Conservation (phyloP, 2,329 filamentous ascomycete species). For the Pseudogymnoascus sp. region DNA sequence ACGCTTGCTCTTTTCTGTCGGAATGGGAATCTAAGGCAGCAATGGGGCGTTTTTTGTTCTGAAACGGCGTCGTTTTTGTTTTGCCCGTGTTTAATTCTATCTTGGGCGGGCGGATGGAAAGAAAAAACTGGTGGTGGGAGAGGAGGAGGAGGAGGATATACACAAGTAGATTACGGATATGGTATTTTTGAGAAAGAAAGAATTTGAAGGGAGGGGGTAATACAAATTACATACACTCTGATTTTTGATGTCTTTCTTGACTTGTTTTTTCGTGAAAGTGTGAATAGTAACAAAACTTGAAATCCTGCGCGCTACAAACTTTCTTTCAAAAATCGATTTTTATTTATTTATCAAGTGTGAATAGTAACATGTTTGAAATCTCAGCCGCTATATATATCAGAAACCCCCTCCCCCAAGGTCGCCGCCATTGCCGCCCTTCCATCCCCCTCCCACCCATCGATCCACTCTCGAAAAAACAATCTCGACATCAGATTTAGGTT, state of each 20-base stretch:
- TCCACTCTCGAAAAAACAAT: background rate
- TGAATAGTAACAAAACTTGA: background rate
- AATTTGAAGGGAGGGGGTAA: background rate
- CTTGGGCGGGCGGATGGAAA: background rate
- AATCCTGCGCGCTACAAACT: background rate
- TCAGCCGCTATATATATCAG: background rate
- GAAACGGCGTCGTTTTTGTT: background rate
- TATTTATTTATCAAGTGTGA: background rate
- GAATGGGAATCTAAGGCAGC: background rate
- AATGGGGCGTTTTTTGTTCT: background rate
- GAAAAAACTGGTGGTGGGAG: background rate
- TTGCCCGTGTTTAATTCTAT: background rate
- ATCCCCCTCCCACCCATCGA: background rate
- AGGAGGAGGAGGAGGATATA: background rate
- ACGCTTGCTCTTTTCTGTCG: background rate
- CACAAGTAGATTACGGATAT: background rate
- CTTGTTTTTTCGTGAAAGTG: background rate
- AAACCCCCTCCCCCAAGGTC: background rate
- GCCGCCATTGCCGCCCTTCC: background rate
- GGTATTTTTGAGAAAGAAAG: background rate
- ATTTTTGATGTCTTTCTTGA: background rate
- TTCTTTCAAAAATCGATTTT: background rate
- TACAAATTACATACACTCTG: constrained; percentile 1
- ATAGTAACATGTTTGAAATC: background rate
- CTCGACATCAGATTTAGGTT: background rate